These are phyloP conservation scores for Tolypocladium tropicale DNA, from an alignment of 2,329 filamentous ascomycete genomes.

Conservation along the genomic window DNA sequence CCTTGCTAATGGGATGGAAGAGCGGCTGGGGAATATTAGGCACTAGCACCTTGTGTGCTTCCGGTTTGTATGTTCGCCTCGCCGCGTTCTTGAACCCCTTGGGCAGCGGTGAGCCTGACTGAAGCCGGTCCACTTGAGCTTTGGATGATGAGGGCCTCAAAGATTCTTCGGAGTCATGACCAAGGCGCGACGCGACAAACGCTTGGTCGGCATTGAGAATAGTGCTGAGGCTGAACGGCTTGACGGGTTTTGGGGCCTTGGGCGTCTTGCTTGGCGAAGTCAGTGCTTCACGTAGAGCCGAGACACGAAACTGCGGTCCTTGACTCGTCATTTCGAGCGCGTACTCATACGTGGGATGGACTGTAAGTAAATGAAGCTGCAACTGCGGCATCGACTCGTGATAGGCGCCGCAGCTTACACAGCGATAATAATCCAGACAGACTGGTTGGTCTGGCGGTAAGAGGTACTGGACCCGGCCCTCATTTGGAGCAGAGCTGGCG, in stretches of 20 bases:
- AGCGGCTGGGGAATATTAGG: conserved; percentile 41
- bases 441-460: conserved; percentile 33
- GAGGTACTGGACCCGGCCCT: conserved; percentile 35
- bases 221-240: conserved; percentile 34
- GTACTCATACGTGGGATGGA: conserved; percentile 36
- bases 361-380: conserved; percentile 34
- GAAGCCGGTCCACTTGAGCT: conserved; percentile 9
- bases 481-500: conserved; percentile 16
- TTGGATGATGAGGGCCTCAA: conserved; percentile 13
- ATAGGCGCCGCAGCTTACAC: conserved; percentile 37
- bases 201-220: conserved; percentile 34
- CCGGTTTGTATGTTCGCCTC: conserved; percentile 9
- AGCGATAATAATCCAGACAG: conserved; percentile 37
- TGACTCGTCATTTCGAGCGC: conserved; percentile 24
- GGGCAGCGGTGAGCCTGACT: conserved; percentile 12
- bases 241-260: conserved; percentile 30
- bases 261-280: conserved; percentile 25
- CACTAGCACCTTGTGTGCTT: conserved; percentile 25
- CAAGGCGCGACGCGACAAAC: conserved; percentile 32
- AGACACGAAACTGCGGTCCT: conserved; percentile 29
- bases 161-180: conserved; percentile 19
- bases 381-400: conserved; percentile 38
- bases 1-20: conserved; percentile 48
- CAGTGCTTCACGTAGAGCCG: conserved; percentile 15
- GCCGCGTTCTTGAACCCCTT: conserved; percentile 6